Conservation (phyloP, 2,329 filamentous ascomycete species). For the Colletotrichum sp. region DNA sequence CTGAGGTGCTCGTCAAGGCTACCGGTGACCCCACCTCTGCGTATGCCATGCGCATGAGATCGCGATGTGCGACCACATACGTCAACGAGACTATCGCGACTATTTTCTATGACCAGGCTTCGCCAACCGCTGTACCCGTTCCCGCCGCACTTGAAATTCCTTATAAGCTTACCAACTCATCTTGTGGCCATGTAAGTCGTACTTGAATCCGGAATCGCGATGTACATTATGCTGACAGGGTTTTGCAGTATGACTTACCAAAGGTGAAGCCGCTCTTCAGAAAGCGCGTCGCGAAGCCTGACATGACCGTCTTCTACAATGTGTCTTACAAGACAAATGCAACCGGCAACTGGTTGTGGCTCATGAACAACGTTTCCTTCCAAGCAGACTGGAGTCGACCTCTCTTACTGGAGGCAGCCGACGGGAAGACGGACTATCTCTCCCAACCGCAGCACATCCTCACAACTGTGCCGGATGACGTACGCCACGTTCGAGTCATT, state of each 20-base stretch:
- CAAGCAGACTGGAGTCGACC: slow-evolving; percentile 14
- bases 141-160: not conserved
- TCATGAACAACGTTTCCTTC: slow-evolving; percentile 12
- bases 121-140: not conserved
- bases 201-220: fast-evolving
- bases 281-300: not conserved
- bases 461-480: not conserved
- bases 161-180: not conserved
- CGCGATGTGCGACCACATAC: not conserved
- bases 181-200: slow-evolving; percentile 4
- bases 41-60: slow-evolving; percentile 4
- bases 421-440: not conserved
- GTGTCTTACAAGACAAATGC: not conserved
- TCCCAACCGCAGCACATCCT: slow-evolving; percentile 8
- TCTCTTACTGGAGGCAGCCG: slow-evolving; percentile 1
- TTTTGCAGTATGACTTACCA: not conserved
- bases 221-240: not conserved
- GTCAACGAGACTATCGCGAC: not conserved
- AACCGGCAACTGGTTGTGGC: slow-evolving; percentile 1
- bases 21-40: not conserved
- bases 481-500: slow-evolving; percentile 55
- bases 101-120: not conserved
- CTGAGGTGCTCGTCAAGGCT: slow-evolving; percentile 13
- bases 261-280: slow-evolving; percentile 9
- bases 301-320: not conserved